These are phyloP conservation scores for Cocos nucifera DNA, from an alignment of 176 grass and related monocot genomes.

Conservation along the genomic window DNA sequence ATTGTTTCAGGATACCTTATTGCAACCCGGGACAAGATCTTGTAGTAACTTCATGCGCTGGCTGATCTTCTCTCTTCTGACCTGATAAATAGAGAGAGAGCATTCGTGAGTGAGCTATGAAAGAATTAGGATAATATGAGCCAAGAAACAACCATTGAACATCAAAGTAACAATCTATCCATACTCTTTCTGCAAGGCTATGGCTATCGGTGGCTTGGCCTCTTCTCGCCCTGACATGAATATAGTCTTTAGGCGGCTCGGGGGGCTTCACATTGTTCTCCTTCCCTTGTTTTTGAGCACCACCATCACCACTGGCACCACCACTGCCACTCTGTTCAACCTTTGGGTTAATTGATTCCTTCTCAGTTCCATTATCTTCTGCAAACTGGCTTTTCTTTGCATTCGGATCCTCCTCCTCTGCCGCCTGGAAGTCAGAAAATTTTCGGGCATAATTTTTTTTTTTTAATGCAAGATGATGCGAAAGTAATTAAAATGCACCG, in stretches of 20 bases:
- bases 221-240: conserved; percentile 95
- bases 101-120: too few species aligned
- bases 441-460: not conserved
- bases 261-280: conserved; percentile 49
- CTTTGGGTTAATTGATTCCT: conserved; percentile 32
- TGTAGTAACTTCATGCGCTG: conserved; percentile 87
- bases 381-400: not conserved
- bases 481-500: too few species aligned
- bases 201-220: conserved; percentile 93
- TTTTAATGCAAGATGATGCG: too few species aligned
- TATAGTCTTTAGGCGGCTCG: conserved; percentile 81
- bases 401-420: not conserved
- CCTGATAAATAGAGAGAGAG: conserved; percentile 24
- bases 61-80: conserved; percentile 82
- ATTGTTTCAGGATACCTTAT: conserved; percentile 43
- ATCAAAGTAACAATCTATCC: not conserved
- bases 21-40: conserved; percentile 86
- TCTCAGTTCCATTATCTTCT: not conserved
- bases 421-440: conserved; percentile 22
- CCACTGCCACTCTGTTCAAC: conserved; percentile 30
- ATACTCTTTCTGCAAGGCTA: conserved; percentile 93
- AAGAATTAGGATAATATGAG: too few species aligned
- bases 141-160: too few species aligned
- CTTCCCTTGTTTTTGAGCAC: conserved; percentile 38
- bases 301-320: not conserved